These are phyloP conservation scores for Calonectria honghensis DNA, from an alignment of 2,329 filamentous ascomycete genomes.

Conservation along the genomic window DNA sequence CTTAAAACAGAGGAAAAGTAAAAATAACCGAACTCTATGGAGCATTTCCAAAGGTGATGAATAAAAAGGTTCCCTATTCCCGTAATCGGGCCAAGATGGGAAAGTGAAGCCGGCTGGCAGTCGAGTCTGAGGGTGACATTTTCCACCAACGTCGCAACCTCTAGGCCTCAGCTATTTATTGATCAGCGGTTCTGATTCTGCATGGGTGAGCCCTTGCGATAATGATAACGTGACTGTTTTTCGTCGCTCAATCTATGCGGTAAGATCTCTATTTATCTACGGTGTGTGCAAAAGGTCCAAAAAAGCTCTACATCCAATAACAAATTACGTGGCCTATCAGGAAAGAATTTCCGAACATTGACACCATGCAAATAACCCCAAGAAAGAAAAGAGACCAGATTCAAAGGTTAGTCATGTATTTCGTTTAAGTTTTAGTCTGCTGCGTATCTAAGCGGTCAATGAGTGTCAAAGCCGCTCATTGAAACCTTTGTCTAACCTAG, in stretches of 20 bases:
- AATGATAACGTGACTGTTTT: too few species aligned
- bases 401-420: not conserved
- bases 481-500: not conserved
- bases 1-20: not conserved
- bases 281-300: too few species aligned
- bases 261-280: not conserved
- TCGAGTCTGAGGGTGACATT: not conserved
- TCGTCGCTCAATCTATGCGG: too few species aligned
- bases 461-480: not conserved
- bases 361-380: not conserved
- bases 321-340: too few species aligned
- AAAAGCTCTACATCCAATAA: too few species aligned
- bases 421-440: not conserved
- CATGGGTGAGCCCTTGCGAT: too few species aligned
- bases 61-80: not conserved
- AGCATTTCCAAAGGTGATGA: too few species aligned
- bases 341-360: too few species aligned
- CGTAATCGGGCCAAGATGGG: not conserved
- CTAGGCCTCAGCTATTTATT: not conserved
- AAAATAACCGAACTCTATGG: not conserved
- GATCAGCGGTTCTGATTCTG: too few species aligned
- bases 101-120: not conserved
- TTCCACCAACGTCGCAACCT: not conserved
- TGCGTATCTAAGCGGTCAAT: not conserved
- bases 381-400: not conserved